Evolutionary conservation across 192 early-diverging fungal genomes (phyloP).

Genomic region (Entomortierella parvispora): DNA sequence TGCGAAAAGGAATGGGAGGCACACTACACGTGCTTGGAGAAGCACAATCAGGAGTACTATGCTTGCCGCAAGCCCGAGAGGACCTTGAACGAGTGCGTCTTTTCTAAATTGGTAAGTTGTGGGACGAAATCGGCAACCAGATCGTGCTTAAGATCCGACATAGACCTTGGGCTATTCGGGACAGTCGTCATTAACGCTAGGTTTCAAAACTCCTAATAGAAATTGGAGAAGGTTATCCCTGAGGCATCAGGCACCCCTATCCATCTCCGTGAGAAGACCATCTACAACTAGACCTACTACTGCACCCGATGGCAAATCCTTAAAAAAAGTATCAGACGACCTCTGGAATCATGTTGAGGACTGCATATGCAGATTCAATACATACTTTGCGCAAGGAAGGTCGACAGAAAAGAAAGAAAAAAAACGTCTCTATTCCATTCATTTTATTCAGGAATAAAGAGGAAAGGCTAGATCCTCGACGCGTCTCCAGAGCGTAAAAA

Average conservation of each 20-base stretch:
- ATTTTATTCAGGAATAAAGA: too few relatives aligned
- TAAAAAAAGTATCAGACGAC: not conserved
- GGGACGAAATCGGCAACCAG: too few relatives aligned
- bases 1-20: conserved; percentile 87
- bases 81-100: conserved; percentile 89
- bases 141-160: too few relatives aligned
- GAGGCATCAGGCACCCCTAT: conserved; percentile 60
- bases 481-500: too few relatives aligned
- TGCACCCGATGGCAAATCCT: not conserved
- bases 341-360: not conserved
- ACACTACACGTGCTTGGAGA: conserved; percentile 94
- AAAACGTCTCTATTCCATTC: too few relatives aligned
- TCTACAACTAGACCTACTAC: conserved; percentile 38
- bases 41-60: conserved; percentile 89
- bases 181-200: too few relatives aligned
- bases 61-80: conserved; percentile 83
- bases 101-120: conserved; percentile 79
- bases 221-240: conserved; percentile 77
- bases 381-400: too few relatives aligned
- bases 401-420: too few relatives aligned
- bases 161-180: too few relatives aligned
- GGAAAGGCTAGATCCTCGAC: too few relatives aligned
- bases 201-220: conserved; percentile 27
- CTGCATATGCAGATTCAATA: too few relatives aligned
- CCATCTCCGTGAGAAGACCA: conserved; percentile 49